A percentile compares a stretch with the other conserved stretches of the same genome.
phyloP scores from a whole-genome alignment of 768 basidiomycete genomes.

The Pisolithus marmoratus region DNA sequence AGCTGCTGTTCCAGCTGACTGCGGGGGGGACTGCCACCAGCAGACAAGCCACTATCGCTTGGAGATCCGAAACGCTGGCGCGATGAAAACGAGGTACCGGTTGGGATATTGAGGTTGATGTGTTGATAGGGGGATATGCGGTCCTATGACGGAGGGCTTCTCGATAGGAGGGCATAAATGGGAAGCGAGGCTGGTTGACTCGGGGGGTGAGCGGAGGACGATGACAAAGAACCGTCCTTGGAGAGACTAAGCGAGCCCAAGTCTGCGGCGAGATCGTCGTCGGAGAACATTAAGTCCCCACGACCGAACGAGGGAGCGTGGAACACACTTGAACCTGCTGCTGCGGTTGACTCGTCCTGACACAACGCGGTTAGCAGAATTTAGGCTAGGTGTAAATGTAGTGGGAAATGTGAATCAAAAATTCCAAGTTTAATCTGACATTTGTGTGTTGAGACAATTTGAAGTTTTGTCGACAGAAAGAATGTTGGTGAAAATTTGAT shows the following conservation, averaged over 20 bases:
- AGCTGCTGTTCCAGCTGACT: constrained; percentile 43
- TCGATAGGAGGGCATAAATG: constrained; percentile 64
- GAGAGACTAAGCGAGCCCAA: no score
- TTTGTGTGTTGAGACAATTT: no score
- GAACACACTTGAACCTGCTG: constrained; percentile 24
- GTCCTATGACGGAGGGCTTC: constrained; percentile 54
- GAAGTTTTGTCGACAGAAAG: no score
- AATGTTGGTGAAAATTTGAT: no score
- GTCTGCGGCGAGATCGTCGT: constrained; percentile 76
- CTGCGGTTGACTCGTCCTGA: constrained; percentile 32
- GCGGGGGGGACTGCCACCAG: constrained; percentile 44
- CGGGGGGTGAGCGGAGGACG: constrained; percentile 46
- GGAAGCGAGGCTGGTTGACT: constrained; percentile 74
- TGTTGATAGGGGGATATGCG: constrained; percentile 50
- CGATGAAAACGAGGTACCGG: constrained; percentile 36
- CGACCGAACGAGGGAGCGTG: constrained; percentile 34
- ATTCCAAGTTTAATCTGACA: no score
- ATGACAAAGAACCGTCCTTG: constrained; percentile 25
- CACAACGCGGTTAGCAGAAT: no score
- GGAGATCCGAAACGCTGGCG: constrained; percentile 52
- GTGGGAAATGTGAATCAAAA: no score
- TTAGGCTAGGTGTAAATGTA: no score
- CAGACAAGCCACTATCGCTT: constrained; percentile 52
- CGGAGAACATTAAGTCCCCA: constrained; percentile 61
- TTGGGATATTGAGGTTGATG: constrained; percentile 58